phyloP scores from a whole-genome alignment of 768 basidiomycete species.

The Jaapia argillacea region DNA sequence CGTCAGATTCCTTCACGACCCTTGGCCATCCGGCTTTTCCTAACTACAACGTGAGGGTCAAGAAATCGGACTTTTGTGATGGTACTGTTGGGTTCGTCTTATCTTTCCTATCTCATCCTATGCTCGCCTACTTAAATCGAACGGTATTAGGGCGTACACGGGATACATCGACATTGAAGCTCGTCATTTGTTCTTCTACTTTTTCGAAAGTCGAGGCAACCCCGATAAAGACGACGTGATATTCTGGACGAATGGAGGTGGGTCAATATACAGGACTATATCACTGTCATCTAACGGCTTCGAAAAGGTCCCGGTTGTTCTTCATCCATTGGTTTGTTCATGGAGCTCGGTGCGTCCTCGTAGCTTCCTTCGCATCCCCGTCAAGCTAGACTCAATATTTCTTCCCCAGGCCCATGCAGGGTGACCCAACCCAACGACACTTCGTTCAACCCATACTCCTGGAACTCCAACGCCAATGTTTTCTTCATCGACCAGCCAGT shows the following conservation, averaged over 20 bases:
- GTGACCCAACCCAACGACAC: constrained; percentile 41
- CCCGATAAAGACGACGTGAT: constrained; percentile 22
- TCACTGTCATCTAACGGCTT: constrained; percentile 19
- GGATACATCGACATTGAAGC: constrained; percentile 1
- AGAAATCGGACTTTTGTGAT: constrained; percentile 4
- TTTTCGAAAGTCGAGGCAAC: constrained; percentile 33
- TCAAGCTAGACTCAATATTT: background rate
- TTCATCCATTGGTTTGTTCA: constrained; percentile 26
- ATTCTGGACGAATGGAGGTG: constrained; percentile 29
- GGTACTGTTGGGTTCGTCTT: constrained; percentile 1
- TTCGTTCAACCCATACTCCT: constrained; percentile 46
- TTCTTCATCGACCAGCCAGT: constrained; percentile 35
- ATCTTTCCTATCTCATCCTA: background rate
- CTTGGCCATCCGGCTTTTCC: constrained; percentile 3
- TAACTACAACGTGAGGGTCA: constrained; percentile 2
- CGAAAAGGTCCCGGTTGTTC: constrained; percentile 14
- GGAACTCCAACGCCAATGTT: constrained; percentile 59
- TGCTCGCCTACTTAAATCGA: background rate
- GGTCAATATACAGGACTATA: constrained; percentile 16
- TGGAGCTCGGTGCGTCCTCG: constrained; percentile 31
- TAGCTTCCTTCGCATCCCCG: too few relatives aligned
- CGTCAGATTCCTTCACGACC: constrained; percentile 1
- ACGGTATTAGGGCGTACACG: background rate
- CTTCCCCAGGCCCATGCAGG: constrained; percentile 55
- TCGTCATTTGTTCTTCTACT: constrained; percentile 30